Conservation (phyloP, 257 asterid species). For the Thymus quinquecostatus region DNA sequence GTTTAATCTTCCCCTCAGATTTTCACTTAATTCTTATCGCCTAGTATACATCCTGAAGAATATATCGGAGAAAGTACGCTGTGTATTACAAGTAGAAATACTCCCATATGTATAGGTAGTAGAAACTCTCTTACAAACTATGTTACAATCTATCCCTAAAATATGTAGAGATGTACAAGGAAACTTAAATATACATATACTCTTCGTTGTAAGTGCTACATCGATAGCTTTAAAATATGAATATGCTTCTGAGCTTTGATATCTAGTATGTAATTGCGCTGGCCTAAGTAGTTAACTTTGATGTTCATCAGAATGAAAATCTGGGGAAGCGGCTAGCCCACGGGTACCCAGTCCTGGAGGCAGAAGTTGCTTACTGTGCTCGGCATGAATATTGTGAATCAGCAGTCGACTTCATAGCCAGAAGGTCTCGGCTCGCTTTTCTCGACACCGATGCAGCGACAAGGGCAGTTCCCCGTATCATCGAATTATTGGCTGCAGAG, state of each 20-base stretch:
- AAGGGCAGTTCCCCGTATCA: conserved; percentile 79
- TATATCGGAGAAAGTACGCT: too few relatives aligned
- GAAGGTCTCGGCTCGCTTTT: conserved; percentile 96
- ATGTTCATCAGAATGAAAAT: conserved; percentile 69
- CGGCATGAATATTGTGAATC: conserved; percentile 94
- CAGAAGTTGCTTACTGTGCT: conserved; percentile 98
- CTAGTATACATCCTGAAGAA: conserved; percentile 3
- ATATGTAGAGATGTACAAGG: too few relatives aligned
- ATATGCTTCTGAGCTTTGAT: neutral
- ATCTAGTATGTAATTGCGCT: neutral
- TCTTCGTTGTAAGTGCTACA: neutral
- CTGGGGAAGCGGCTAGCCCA: conserved; percentile 96
- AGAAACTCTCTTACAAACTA: too few relatives aligned
- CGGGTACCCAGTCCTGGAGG: conserved; percentile 95
- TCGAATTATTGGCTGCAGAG: conserved; percentile 78
- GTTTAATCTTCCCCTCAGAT: conserved; percentile 40
- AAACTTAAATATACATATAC: too few relatives aligned
- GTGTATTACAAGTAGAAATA: too few relatives aligned
- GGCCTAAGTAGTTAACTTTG: neutral
- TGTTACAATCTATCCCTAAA: too few relatives aligned
- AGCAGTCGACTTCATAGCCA: conserved; percentile 90
- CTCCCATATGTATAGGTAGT: too few relatives aligned
- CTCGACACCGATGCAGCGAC: conserved; percentile 94
- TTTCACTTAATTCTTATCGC: neutral
- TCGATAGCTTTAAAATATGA: neutral